Conservation (phyloP, 148 eudicot genomes). For the Talinum fruticosum region DNA sequence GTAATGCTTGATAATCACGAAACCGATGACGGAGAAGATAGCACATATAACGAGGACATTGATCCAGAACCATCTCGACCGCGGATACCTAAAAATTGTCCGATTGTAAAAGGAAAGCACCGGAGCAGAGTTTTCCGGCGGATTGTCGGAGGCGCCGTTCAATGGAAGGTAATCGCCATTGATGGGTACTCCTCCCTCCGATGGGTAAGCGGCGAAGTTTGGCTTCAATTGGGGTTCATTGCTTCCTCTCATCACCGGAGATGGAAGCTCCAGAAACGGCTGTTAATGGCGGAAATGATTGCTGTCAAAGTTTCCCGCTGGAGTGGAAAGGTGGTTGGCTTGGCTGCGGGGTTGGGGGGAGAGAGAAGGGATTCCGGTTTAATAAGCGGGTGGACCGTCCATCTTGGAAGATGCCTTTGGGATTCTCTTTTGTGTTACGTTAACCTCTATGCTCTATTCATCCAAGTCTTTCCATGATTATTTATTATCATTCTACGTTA, state of each 20-base stretch:
- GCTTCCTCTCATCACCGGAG: not conserved
- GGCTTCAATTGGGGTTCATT: not conserved
- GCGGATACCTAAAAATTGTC: not conserved
- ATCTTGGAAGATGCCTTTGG: not conserved
- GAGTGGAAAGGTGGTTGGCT: not conserved
- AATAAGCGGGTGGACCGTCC: not conserved
- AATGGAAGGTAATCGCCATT: slow-evolving; percentile 20
- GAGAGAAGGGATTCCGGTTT: not conserved
- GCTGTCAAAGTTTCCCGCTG: not conserved
- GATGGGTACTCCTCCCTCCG: slow-evolving; percentile 3
- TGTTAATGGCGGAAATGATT: not conserved
- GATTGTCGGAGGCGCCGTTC: not conserved
- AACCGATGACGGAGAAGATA: not conserved
- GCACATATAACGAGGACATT: slow-evolving; percentile 16
- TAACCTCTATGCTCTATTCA: too few relatives aligned
- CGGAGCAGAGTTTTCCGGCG: slow-evolving; percentile 9
- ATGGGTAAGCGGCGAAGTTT: not conserved
- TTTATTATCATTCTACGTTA: too few relatives aligned
- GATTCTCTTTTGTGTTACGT: not conserved
- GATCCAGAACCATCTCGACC: slow-evolving; percentile 12
- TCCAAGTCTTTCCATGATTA: too few relatives aligned
- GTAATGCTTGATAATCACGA: slow-evolving; percentile 19
- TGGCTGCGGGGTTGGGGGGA: not conserved
- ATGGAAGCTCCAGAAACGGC: not conserved
- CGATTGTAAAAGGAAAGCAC: not conserved